Base-by-base conservation (phyloP, 2,329 filamentous ascomycete species). In the Alternaria conjuncta region DNA sequence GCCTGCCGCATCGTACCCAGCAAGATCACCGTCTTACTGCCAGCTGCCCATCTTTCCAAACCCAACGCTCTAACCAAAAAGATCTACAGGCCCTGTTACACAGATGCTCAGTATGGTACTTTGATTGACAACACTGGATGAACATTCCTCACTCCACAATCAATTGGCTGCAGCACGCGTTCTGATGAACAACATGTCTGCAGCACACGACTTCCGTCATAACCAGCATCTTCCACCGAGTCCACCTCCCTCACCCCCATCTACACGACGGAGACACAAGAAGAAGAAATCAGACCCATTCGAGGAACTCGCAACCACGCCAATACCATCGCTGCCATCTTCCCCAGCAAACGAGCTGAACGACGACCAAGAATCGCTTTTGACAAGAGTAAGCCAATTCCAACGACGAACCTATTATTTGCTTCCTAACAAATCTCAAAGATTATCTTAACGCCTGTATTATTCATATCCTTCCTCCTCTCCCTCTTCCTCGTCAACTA, bases 401-500 rank as follows among this genome's bases (percentile, higher is more conserved):
- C 32, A 21, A 36, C 15, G 10, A 9, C 13, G 13, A 25, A n/a
- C 13, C 7, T 36, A 12, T 4, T 15, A 2, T 12, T 36, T 26
- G 5, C 2, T 41, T n/a, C 11, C 32, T 56, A 23, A 61, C 28
- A 23, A 9, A 28, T 4, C 9, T 13, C 32, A 60, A 55, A 80
- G 80, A 71, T 82, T 63, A 64, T 92, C 69, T 83, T 90, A 79
- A 90, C 88, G 0, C 89, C 90, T 8, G 69, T 92, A 65, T 84
- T 88, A 67, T 87, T 91, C 75, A 81, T 88, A 55, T 86, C 88
- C 21, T 91, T 92, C 79, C 76, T 92, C 45, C 49, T 91, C 67
- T 91, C 89, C 2, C 85, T 92, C 49, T 84, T 85, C 74, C 78
- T 90, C 55, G 84, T 92, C 46, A 89, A 92, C 80, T 80, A 85